Percentiles rank a stretch among this genome's conserved stretches.
These are phyloP conservation scores for Sphagnurus paluster DNA, from an alignment of 1,284 basidiomycete species.

Conservation along the genomic window DNA sequence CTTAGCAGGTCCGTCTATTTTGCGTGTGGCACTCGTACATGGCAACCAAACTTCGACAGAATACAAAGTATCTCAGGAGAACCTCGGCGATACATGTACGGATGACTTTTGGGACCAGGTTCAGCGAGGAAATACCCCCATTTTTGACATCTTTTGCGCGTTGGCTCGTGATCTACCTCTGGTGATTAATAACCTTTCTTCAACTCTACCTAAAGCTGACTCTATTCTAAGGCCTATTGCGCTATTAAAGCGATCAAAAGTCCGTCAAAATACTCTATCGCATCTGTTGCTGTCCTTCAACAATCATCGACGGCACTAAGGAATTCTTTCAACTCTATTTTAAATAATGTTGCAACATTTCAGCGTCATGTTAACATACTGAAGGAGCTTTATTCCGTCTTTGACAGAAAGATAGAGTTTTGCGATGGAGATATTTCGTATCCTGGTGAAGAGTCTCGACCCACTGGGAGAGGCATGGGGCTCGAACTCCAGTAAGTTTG, in stretches of 20 bases:
- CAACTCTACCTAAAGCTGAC: not conserved
- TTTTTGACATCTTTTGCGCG: constrained; percentile 18
- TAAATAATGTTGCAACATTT: constrained; percentile 20
- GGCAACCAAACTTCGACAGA: constrained; percentile 22
- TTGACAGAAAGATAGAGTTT: constrained; percentile 8
- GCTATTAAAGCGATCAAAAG: constrained; percentile 28
- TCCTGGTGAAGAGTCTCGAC: constrained; percentile 4
- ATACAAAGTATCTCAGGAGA: constrained; percentile 27
- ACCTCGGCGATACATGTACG: constrained; percentile 27
- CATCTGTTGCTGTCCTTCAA: constrained; percentile 34
- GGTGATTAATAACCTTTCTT: constrained; percentile 14
- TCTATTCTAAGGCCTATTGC: constrained; percentile 35
- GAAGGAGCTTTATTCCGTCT: constrained; percentile 20
- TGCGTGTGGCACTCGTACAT: too few species aligned
- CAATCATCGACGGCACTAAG: constrained; percentile 27
- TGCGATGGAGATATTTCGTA: constrained; percentile 15
- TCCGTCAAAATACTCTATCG: constrained; percentile 33
- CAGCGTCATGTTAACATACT: constrained; percentile 20
- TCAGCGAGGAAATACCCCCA: constrained; percentile 9
- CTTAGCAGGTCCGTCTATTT: constrained; percentile 25
- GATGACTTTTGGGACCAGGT: constrained; percentile 23
- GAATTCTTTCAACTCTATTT: constrained; percentile 22
- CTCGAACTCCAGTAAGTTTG: constrained; percentile 35
- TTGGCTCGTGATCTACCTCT: constrained; percentile 31
- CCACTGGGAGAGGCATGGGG: constrained; percentile 30